phyloP scores from a whole-genome alignment of 2,329 filamentous ascomycete genomes.

The Verticillium longisporum region DNA sequence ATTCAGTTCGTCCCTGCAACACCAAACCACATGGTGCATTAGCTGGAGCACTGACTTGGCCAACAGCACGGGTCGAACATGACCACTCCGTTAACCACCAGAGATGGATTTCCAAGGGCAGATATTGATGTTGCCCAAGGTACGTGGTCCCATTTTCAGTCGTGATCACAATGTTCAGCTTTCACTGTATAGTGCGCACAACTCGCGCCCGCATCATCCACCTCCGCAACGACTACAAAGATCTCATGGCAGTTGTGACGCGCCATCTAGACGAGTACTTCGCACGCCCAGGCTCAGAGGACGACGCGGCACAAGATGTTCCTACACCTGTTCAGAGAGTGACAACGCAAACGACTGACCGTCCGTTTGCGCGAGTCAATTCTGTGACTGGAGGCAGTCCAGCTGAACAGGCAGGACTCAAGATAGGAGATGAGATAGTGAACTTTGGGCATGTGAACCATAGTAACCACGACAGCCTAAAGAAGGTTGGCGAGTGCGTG shows the following conservation, averaged over 20 bases:
- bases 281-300: constrained; percentile 48
- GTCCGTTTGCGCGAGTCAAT: constrained; percentile 84
- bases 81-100: constrained; percentile 79
- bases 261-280: constrained; percentile 85
- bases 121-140: constrained; percentile 95
- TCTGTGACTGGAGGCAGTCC: constrained; percentile 72
- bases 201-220: constrained; percentile 84
- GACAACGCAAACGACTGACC: constrained; percentile 23
- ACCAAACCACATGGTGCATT: not conserved
- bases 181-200: constrained; percentile 64
- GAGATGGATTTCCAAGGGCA: constrained; percentile 85
- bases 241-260: constrained; percentile 77
- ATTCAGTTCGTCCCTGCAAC: constrained; percentile 56
- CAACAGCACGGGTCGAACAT: constrained; percentile 86
- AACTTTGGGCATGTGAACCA: constrained; percentile 80
- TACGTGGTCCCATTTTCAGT: constrained; percentile 31
- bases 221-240: constrained; percentile 89
- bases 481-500: constrained; percentile 82
- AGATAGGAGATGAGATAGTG: constrained; percentile 71
- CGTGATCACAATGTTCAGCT: constrained; percentile 1
- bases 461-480: constrained; percentile 78
- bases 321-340: constrained; percentile 14
- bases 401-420: constrained; percentile 74
- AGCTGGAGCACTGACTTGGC: constrained; percentile 1
- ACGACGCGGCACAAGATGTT: not conserved